Evolutionary conservation across 1,139 yeast genomes (phyloP).

Genomic region (Debaryomycetaceae sp.): DNA sequence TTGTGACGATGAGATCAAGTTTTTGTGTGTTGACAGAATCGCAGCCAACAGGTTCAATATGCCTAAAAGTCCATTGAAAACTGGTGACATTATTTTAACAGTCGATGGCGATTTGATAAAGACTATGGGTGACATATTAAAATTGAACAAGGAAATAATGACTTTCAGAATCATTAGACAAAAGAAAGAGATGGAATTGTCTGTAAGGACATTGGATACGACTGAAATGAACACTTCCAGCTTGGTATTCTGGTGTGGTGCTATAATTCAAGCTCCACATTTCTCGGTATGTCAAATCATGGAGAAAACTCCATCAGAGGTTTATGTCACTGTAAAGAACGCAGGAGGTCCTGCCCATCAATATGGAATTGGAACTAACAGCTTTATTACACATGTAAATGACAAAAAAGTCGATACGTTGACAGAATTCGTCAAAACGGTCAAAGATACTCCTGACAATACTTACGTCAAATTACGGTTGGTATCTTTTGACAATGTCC

Average conservation of each 20-base stretch:
- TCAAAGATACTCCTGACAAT: constrained; percentile 67
- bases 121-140: constrained; percentile 63
- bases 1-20: constrained; percentile 62
- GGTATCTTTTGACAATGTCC: constrained; percentile 82
- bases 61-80: constrained; percentile 33
- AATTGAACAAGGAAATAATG: constrained; percentile 45
- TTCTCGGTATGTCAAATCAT: constrained; percentile 60
- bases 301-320: constrained; percentile 75
- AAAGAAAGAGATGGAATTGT: constrained; percentile 45
- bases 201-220: constrained; percentile 62
- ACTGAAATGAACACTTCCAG: constrained; percentile 60
- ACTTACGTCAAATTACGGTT: constrained; percentile 78
- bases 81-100: constrained; percentile 73
- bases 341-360: constrained; percentile 86
- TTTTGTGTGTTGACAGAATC: constrained; percentile 69
- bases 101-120: constrained; percentile 65
- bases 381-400: constrained; percentile 86
- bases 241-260: constrained; percentile 79
- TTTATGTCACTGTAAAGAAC: constrained; percentile 69
- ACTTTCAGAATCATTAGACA: constrained; percentile 64
- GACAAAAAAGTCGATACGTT: constrained; percentile 70
- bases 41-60: constrained; percentile 44
- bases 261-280: constrained; percentile 57
- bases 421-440: constrained; percentile 60
- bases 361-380: constrained; percentile 75